Evolutionary conservation across 2,329 filamentous ascomycete species (phyloP), one percentile per base, ranked within the genome.

Genomic region (Dactylella cylindrospora): DNA sequence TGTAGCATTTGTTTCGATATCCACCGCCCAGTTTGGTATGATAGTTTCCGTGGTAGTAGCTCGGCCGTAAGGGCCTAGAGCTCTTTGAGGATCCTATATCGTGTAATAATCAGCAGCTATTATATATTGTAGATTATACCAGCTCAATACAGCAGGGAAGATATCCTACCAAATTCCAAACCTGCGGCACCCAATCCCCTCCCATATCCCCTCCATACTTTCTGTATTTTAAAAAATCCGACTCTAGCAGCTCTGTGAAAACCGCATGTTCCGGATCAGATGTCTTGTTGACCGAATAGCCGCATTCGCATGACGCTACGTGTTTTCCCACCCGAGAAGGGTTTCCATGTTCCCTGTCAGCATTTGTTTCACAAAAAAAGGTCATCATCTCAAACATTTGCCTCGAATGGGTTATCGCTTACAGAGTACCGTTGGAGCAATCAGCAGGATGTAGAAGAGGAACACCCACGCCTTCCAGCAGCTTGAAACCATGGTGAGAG

Each of bases 231-330:
- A 82, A 74, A 69, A 90, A 90, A 73, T 90, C 83, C 15, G 84
- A 84, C 70, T 90, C 86, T 45, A 88, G 72, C 8, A 83, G 70
- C 60, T 90, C 82, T 2, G 84, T 88, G 70, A 86, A 90, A 46
- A 85, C 69, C 32, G 76, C 72, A 39, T 72, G 68, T 5, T 68
- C 55, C 3, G 70, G 66, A 22, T 73, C 72, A 38, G 73, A 69
- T n/a, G 74, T 76, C 31, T 76, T 72, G 61, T 74, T 75, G 36
- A 84, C 72, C 2, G 78, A 78, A 71, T 88, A 90, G 45, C 86
- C 87, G 70, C 87, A 91, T 68, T 86, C 80, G 73, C 87, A 90
- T 2, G 47, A 51, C 7, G 41, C 55, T 60, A 26, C 20, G 12
- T n/a, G 8, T 4, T 10, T 17, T 23, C 43, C n/a, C 13, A n/a